These are phyloP conservation scores for Phaeosphaeria sp. DNA, from an alignment of 2,329 filamentous ascomycete genomes.

Conservation along the genomic window DNA sequence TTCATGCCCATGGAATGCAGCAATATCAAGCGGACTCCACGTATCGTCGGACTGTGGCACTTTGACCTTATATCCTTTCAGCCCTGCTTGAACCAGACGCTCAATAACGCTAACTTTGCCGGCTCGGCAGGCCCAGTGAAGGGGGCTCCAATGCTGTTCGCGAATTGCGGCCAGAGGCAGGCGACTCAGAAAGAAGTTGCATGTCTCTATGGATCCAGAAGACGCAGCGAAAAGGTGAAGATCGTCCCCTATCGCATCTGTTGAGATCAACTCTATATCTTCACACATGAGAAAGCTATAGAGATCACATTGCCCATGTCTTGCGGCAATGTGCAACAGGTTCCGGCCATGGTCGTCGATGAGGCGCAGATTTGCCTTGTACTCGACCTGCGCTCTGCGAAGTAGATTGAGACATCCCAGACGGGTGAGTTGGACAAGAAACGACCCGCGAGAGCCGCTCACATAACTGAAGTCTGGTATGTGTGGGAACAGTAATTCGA, in stretches of 20 bases:
- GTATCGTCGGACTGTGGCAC: slow-evolving; percentile 1
- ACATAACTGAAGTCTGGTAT: not conserved
- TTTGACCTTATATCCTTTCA: not conserved
- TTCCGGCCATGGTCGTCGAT: slow-evolving; percentile 4
- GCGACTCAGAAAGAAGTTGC: not conserved
- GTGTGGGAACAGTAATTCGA: slow-evolving; percentile 1
- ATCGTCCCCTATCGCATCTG: slow-evolving; percentile 8
- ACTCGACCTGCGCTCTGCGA: not conserved
- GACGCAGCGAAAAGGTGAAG: slow-evolving; percentile 9
- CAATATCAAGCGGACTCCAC: slow-evolving; percentile 18
- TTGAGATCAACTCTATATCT: not conserved
- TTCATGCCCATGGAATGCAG: slow-evolving; percentile 15
- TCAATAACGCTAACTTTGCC: slow-evolving; percentile 9
- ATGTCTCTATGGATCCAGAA: slow-evolving; percentile 8
- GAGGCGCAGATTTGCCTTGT: not conserved
- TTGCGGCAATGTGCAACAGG: slow-evolving; percentile 4
- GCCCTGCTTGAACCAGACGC: slow-evolving; percentile 3
- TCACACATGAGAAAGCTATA: not conserved
- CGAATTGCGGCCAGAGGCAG: not conserved
- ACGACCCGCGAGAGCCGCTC: not conserved
- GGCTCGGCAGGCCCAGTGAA: slow-evolving; percentile 13
- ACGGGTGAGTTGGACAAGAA: not conserved
- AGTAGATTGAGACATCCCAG: slow-evolving; percentile 3
- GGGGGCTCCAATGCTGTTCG: slow-evolving; percentile 5
- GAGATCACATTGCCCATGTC: not conserved